phyloP scores from a whole-genome alignment of 176 grass and related monocot genomes.

The Oryza meyeriana region DNA sequence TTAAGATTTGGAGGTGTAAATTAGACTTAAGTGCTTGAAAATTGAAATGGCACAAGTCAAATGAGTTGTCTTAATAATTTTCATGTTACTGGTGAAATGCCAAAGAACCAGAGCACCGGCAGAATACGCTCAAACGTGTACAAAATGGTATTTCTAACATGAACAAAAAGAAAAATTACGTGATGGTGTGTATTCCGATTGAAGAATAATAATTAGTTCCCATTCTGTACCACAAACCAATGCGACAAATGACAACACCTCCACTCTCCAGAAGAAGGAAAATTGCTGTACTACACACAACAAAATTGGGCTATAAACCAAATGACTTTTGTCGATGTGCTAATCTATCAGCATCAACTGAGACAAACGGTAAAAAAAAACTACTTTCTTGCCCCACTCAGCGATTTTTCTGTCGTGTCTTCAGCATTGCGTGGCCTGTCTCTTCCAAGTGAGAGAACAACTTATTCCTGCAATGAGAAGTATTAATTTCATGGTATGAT shows the following conservation, averaged over 20 bases:
- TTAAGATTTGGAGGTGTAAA: not conserved
- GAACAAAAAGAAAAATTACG: not conserved
- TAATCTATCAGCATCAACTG: slow-evolving; percentile 15
- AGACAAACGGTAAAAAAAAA: not conserved
- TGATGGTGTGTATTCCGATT: not conserved
- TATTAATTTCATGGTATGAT: slow-evolving; percentile 4
- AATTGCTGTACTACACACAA: not conserved
- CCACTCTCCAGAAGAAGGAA: not conserved
- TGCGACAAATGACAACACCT: not conserved
- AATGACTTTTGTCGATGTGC: not conserved
- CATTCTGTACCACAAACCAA: not conserved
- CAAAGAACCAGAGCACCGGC: not conserved
- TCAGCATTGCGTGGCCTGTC: slow-evolving; percentile 73
- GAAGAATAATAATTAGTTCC: not conserved
- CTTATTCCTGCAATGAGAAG: slow-evolving; percentile 58
- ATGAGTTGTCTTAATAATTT: not conserved
- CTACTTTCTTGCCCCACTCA: slow-evolving; percentile 3
- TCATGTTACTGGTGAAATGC: not conserved
- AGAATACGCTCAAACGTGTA: not conserved
- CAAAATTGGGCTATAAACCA: slow-evolving; percentile 28
- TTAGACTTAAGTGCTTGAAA: not conserved
- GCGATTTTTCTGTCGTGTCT: slow-evolving; percentile 41
- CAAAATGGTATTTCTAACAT: not conserved
- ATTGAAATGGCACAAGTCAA: not conserved
- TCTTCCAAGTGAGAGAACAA: slow-evolving; percentile 85